Evolutionary conservation across 1,284 basidiomycete genomes (phyloP), one percentile per base, ranked within the genome.

Genomic region (Cryptococcus maquisensis): DNA sequence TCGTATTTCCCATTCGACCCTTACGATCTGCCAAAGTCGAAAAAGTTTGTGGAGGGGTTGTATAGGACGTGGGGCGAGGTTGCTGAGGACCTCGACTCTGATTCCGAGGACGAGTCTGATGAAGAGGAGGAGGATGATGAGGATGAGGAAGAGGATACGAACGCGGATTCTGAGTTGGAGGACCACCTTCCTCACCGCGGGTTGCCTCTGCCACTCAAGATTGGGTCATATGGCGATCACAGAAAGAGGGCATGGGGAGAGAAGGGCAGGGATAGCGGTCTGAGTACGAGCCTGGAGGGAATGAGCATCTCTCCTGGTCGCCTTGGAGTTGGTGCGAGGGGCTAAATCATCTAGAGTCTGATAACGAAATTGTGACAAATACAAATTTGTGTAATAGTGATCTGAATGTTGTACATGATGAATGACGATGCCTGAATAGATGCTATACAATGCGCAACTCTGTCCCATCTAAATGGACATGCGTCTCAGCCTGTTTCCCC

Each of bases 1-100:
- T 86, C 86, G 13, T 98, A 98, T 79, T 99, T 98, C 79, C 96
- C 96, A 0, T 99, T 99, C 71, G 96, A 99, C 72, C 96, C 96
- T 1, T 98, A 92, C 79, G 89, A 86, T 62, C 83, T 99, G 2
- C 88, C 90, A 3, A 69, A 76, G 39, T 80, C 77, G 1, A 70
- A 72, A 23, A 56, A 59, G 35, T 81, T 72, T 60, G 74, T 83
- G 56, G 78, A 81, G 42, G 63, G 65, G 8, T 74, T 82, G 49
- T 83, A 83, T 59, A 70, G 80, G 13, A 77, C 79, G 9, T 83
- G 82, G 82, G 72, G 69, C 32, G 80, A 82, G 46, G 80, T 81
- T 4, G 77, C 77, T 4, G 69, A 76, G 26, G 67, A 72, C 13
- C 69, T 63, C 12, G 63, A 60, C 16, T 65, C 66, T n/a, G 73